Evolutionary conservation across 805 yeast species (phyloP), one percentile per base, ranked within the genome.

Genomic region (Ogataea methanolica): DNA sequence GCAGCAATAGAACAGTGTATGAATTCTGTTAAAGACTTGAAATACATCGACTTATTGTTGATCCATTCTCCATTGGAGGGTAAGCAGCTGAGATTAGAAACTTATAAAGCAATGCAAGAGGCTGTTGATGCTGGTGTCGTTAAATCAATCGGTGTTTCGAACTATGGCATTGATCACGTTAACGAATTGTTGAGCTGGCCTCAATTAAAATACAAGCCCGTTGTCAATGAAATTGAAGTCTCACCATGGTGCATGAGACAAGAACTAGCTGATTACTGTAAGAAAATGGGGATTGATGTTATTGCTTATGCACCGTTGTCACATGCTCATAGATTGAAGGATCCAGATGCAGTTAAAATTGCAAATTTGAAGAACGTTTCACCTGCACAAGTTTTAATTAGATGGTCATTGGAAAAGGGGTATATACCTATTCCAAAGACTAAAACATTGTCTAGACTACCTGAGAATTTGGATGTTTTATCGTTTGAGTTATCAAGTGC

Each of bases 251-350:
- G 84, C 58, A 87, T 84, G 68, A 72, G 85, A 56, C 67, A 73
- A 45, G 81, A 82, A 44, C 71, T 88, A 48, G 79, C 85, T 21
- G 76, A 80, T 45, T 85, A 69, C 65, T 81, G 86, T 61, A 70
- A 72, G 33, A 59, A 71, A 15, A 66, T 82, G 48, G 80, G 73
- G 40, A 76, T 90, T 37, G 67, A 72, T 6, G 78, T 84, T 11
- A 88, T 86, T 62, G 91, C 95, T 0, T 90, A 78, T 67, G 82
- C 94, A 7, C 96, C 97, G 7, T 75, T 90, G 56, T 66, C 69
- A 3, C 82, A 79, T 52, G 88, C 92, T 8, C 60, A 62, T 41
- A 78, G 80, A 56, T 62, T 82, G 40, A 62, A 72, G 39, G 86
- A 84, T 62, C 78, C 81, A 1, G 75, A 67, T 42, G 70, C 86